Conservation (phyloP, 2,329 filamentous ascomycete genomes). For the Phaeophleospora eucalypticola region DNA sequence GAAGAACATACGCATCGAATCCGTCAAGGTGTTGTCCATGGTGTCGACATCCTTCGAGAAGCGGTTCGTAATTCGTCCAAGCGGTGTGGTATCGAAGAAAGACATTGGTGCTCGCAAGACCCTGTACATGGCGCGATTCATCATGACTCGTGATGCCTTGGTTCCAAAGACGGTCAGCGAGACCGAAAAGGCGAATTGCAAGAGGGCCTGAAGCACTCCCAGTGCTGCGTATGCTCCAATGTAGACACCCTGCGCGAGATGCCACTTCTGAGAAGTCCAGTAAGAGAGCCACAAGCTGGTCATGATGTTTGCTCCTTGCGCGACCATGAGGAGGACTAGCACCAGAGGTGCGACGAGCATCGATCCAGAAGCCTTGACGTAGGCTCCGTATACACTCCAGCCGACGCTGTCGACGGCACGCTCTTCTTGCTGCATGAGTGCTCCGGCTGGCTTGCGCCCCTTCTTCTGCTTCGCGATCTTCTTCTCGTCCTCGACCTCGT, state of each 20-base stretch:
- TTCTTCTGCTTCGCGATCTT: constrained; percentile 50
- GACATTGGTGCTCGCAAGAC: constrained; percentile 71
- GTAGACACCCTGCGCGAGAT: constrained; percentile 58
- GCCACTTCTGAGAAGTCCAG: constrained; percentile 80
- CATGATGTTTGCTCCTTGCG: constrained; percentile 79
- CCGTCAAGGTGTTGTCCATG: constrained; percentile 84
- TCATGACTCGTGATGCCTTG: constrained; percentile 73
- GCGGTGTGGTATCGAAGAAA: constrained; percentile 94
- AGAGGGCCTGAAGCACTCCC: constrained; percentile 63
- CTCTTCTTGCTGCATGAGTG: constrained; percentile 71
- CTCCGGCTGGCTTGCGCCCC: constrained; percentile 46
- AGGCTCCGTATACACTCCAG: constrained; percentile 74
- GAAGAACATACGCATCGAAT: constrained; percentile 89
- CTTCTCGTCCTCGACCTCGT: constrained; percentile 58
- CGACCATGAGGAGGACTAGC: constrained; percentile 61
- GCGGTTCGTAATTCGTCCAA: constrained; percentile 92
- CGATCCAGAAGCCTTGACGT: constrained; percentile 70
- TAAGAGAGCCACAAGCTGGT: constrained; percentile 91
- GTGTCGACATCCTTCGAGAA: constrained; percentile 94
- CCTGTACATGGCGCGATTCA: constrained; percentile 72
- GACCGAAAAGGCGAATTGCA: constrained; percentile 79
- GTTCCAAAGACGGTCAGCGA: constrained; percentile 75
- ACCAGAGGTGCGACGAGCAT: constrained; percentile 64
- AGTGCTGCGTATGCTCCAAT: constrained; percentile 68
- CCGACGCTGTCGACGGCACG: constrained; percentile 71